Evolutionary conservation across 257 asterid species (phyloP).

Genomic region (Solanum pennellii): DNA sequence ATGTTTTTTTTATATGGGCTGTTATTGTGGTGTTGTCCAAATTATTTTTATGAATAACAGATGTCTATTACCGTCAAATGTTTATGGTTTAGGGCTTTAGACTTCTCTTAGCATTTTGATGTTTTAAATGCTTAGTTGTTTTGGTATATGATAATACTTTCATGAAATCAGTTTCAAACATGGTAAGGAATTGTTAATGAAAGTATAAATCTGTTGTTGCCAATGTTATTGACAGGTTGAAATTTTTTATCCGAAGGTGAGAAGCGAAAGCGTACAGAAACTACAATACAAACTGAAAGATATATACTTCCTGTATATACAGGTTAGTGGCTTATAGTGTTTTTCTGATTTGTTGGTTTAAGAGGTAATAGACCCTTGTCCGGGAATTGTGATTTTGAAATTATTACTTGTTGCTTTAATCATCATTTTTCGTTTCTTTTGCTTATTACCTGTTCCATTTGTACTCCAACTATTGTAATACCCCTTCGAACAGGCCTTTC

Average conservation of each 20-base stretch:
- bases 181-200: background rate
- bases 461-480: background rate
- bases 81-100: background rate
- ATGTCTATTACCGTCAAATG: background rate
- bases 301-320: constrained; percentile 74
- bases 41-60: background rate
- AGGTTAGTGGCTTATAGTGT: constrained; percentile 26
- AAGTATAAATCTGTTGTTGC: background rate
- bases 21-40: background rate
- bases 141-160: background rate
- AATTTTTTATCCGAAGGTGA: constrained; percentile 31
- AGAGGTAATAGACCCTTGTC: background rate
- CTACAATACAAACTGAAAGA: constrained; percentile 48
- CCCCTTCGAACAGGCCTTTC: background rate
- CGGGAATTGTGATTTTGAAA: background rate
- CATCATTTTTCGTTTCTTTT: background rate
- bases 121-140: background rate
- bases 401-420: background rate
- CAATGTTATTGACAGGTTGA: constrained; percentile 35
- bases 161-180: background rate
- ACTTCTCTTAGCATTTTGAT: background rate
- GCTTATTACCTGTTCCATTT: background rate
- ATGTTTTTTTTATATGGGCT: background rate
- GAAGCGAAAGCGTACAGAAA: background rate
- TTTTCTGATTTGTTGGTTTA: background rate